Evolutionary conservation across 345 rosid genomes (phyloP), one percentile per base, ranked within the genome.

Genomic region (Rubroshorea leprosula): DNA sequence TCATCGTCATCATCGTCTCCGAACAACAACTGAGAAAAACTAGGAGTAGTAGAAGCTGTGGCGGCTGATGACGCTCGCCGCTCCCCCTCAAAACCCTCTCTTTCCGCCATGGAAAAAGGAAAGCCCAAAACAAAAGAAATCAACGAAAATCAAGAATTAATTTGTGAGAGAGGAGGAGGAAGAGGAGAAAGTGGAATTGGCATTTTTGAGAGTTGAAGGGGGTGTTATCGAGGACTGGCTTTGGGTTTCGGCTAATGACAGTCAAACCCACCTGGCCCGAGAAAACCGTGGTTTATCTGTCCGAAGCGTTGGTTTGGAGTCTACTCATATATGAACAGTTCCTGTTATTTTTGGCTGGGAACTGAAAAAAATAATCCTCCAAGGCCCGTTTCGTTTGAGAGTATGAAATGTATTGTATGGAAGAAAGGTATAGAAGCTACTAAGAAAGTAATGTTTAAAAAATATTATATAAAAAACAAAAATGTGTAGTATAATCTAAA

Each of bases 191-290:
- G 12, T 19, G 20, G 17, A 49, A 16, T 18, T 44, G 58, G 29
- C 16, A 23, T 13, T 19, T 62, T n/a, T 44, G 49, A 23, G 16
- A 35, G 41, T 1, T 35, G 49, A 6, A 3, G 41, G 51, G 54
- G 59, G 49, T 27, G 51, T 21, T 46, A 70, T 68, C 66, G 74
- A 57, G 68, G 66, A 51, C 22, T 55, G 63, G 75, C 70, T 72
- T 74, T 51, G 78, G 74, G 57, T 54, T 61, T 67, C 66, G 76
- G 67, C 57, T 63, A 43, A 60, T 47, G 70, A 62, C 69, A 68
- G 95, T 83, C 90, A 86, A 86, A 78, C 74, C 78, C 80, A 72
- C 84, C 61, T 68, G 65, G 74, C 90, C 90, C 95, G 76, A 83
- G 95, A 82, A 79, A 81, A 78, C 86, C 86, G 86, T 83, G 84